Conservation (phyloP, 371 early-diverging fungal genomes). For the Hamiltosporidium tvaerminnensis region DNA sequence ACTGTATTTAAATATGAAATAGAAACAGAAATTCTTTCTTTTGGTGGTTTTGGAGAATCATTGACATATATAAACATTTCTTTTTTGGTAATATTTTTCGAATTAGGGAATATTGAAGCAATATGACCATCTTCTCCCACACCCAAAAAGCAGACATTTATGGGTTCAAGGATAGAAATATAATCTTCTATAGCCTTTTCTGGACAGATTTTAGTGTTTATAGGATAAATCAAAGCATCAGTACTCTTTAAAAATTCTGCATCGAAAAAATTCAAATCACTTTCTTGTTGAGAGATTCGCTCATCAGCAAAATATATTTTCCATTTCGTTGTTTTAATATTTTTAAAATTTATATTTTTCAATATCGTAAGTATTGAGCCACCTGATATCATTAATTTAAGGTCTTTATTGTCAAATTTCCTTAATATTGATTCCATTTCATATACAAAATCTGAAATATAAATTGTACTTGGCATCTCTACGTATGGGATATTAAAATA, state of each 20-base stretch:
- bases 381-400: slow-evolving; percentile 50
- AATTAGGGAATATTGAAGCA: slow-evolving; percentile 51
- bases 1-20: slow-evolving; percentile 46
- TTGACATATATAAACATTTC: slow-evolving; percentile 30
- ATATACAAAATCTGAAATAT: too few species aligned
- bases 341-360: slow-evolving; percentile 11
- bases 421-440: slow-evolving; percentile 7
- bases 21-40: slow-evolving; percentile 43
- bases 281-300: slow-evolving; percentile 21
- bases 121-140: slow-evolving; percentile 53
- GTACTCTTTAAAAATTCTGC: slow-evolving; percentile 4
- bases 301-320: slow-evolving; percentile 51
- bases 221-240: background rate
- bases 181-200: background rate
- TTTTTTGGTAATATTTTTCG: slow-evolving; percentile 16
- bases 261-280: slow-evolving; percentile 27
- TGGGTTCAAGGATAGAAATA: too few species aligned
- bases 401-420: slow-evolving; percentile 19
- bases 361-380: slow-evolving; percentile 45
- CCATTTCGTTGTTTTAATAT: slow-evolving; percentile 43
- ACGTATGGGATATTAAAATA: too few species aligned
- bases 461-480: too few species aligned
- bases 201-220: background rate
- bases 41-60: slow-evolving; percentile 39
- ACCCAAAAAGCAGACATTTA: slow-evolving; percentile 49